Percentiles rank a stretch among this genome's conserved stretches.
phyloP scores from a whole-genome alignment of 2,329 filamentous ascomycete genomes.

The Zymoseptoria pseudotritici region DNA sequence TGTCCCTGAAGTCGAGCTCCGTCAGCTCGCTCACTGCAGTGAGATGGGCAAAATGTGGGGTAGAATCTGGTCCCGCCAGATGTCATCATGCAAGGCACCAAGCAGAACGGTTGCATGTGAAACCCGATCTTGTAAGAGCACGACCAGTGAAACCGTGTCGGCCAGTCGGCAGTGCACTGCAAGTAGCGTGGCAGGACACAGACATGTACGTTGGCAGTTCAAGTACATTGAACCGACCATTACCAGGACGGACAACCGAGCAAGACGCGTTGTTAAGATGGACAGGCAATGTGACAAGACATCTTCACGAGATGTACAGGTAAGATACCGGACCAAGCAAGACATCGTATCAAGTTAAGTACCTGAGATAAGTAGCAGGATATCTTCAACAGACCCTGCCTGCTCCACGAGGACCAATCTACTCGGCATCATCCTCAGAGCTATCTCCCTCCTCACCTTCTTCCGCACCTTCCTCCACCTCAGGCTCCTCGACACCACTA shows the following conservation, averaged over 20 bases:
- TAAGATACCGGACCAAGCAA: no score
- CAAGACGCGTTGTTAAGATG: not conserved
- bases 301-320: not conserved
- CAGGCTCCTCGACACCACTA: slow-evolving; percentile 12
- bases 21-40: not conserved
- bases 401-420: not conserved
- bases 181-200: not conserved
- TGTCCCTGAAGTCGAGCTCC: not conserved
- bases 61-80: not conserved
- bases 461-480: slow-evolving; percentile 11
- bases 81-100: not conserved
- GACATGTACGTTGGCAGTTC: not conserved
- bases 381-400: no score
- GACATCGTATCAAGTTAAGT: no score
- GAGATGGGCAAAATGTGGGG: not conserved
- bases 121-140: not conserved
- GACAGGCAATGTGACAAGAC: not conserved
- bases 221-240: not conserved
- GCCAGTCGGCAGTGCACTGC: not conserved
- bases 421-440: slow-evolving; percentile 8
- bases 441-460: slow-evolving; percentile 3
- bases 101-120: not conserved
- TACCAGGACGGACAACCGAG: not conserved
- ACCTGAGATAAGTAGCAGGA: no score
- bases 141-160: not conserved